phyloP scores from a whole-genome alignment of 148 eudicot species.

The Cornus kousa region DNA sequence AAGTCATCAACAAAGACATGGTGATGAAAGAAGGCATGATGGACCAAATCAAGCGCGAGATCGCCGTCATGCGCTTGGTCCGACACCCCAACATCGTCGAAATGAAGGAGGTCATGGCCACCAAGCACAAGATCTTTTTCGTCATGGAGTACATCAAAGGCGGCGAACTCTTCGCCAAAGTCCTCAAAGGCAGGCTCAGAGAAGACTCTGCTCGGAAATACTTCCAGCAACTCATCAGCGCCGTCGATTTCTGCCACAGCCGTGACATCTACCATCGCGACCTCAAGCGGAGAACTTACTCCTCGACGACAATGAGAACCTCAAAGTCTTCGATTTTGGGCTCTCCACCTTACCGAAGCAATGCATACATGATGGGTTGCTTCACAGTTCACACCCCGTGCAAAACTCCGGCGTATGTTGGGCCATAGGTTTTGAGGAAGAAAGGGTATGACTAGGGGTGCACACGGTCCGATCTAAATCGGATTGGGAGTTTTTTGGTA shows the following conservation, averaged over 20 bases:
- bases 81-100: slow-evolving; percentile 62
- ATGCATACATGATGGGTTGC: too few relatives aligned
- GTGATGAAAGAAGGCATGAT: slow-evolving; percentile 50
- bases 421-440: too few relatives aligned
- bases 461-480: too few relatives aligned
- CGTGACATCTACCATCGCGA: slow-evolving; percentile 54
- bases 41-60: slow-evolving; percentile 61
- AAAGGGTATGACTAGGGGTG: too few relatives aligned
- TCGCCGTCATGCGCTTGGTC: slow-evolving; percentile 57
- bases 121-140: slow-evolving; percentile 52
- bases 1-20: slow-evolving; percentile 61
- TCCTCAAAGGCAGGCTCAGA: slow-evolving; percentile 44
- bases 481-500: too few relatives aligned
- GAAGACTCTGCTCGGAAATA: slow-evolving; percentile 51
- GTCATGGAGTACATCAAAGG: slow-evolving; percentile 69
- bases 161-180: slow-evolving; percentile 60
- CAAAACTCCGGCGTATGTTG: too few relatives aligned
- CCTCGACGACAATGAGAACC: slow-evolving; percentile 51
- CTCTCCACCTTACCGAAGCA: slow-evolving; percentile 68
- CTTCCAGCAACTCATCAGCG: slow-evolving; percentile 52
- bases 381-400: too few relatives aligned
- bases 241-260: slow-evolving; percentile 49
- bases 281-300: slow-evolving; percentile 49
- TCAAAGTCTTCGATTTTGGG: slow-evolving; percentile 72
- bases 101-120: slow-evolving; percentile 65